phyloP scores from a whole-genome alignment of 257 asterid genomes.

The Orobanche coerulescens region DNA sequence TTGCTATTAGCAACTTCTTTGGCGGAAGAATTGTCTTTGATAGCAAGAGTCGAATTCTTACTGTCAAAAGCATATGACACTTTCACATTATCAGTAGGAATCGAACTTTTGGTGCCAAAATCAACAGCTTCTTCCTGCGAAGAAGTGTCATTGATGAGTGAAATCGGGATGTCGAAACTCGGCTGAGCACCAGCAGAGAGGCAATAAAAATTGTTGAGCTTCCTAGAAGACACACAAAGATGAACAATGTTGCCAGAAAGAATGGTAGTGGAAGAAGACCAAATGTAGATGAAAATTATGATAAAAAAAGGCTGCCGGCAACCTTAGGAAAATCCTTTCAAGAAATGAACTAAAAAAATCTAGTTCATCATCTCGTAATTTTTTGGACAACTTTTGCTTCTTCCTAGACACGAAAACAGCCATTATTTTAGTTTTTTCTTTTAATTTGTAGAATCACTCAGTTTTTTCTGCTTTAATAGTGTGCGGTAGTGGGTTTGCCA shows the following conservation, averaged over 20 bases:
- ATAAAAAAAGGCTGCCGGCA: slow-evolving; percentile 34
- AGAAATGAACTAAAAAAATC: slow-evolving; percentile 24
- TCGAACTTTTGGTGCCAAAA: neutral
- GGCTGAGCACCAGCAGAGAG: slow-evolving; percentile 61
- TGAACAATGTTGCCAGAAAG: slow-evolving; percentile 46
- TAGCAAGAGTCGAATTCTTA: neutral
- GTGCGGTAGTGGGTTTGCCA: neutral
- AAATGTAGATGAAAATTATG: slow-evolving; percentile 44
- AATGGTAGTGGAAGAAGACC: slow-evolving; percentile 52
- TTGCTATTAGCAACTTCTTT: neutral
- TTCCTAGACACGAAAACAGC: slow-evolving; percentile 33
- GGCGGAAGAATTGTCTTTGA: neutral
- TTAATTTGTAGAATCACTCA: neutral
- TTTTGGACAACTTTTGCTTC: slow-evolving; percentile 32
- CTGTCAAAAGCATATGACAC: neutral
- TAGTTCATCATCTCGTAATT: slow-evolving; percentile 15
- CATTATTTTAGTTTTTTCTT: slow-evolving; percentile 18
- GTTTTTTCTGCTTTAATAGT: slow-evolving; percentile 18
- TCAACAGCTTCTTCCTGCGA: slow-evolving; percentile 3
- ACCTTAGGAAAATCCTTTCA: slow-evolving; percentile 28
- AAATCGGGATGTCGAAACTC: slow-evolving; percentile 27
- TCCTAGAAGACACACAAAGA: slow-evolving; percentile 51
- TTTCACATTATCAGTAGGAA: neutral
- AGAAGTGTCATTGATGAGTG: slow-evolving; percentile 23
- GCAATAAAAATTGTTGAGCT: slow-evolving; percentile 52